These are phyloP conservation scores for Ascocoryne sarcoides DNA, from an alignment of 2,329 filamentous ascomycete species.

Conservation along the genomic window DNA sequence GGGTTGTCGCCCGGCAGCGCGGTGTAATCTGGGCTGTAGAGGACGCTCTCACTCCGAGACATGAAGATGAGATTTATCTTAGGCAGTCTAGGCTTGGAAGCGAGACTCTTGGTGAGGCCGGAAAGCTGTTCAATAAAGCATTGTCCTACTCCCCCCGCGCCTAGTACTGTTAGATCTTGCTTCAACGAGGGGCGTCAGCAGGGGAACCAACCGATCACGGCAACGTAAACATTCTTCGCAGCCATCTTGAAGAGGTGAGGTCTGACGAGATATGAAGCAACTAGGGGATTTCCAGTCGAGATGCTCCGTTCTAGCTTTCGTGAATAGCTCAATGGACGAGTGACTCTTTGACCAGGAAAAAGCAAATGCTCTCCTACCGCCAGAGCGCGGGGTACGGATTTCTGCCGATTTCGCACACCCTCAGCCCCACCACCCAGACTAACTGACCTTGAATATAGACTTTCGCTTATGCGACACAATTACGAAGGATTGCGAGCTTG, in stretches of 20 bases:
- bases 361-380: background rate
- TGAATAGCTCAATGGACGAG: background rate
- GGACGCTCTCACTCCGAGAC: conserved; percentile 73
- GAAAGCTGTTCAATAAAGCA: conserved; percentile 80
- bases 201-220: conserved; percentile 33
- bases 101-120: conserved; percentile 54
- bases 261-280: background rate
- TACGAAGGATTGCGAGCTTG: too few relatives aligned
- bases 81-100: conserved; percentile 34
- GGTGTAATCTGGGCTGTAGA: conserved; percentile 67
- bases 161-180: conserved; percentile 36
- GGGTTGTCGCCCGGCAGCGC: conserved; percentile 52
- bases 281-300: background rate
- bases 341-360: background rate
- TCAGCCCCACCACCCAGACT: conserved; percentile 2
- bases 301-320: background rate
- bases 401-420: conserved; percentile 2
- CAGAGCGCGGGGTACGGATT: background rate
- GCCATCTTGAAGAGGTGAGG: background rate
- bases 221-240: conserved; percentile 34
- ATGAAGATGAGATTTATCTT: conserved; percentile 71
- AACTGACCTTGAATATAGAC: too few relatives aligned
- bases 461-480: too few relatives aligned
- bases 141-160: conserved; percentile 87
- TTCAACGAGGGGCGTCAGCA: conserved; percentile 10